Conservation (phyloP, 441 rosid genomes). For the Omphalea diandra region DNA sequence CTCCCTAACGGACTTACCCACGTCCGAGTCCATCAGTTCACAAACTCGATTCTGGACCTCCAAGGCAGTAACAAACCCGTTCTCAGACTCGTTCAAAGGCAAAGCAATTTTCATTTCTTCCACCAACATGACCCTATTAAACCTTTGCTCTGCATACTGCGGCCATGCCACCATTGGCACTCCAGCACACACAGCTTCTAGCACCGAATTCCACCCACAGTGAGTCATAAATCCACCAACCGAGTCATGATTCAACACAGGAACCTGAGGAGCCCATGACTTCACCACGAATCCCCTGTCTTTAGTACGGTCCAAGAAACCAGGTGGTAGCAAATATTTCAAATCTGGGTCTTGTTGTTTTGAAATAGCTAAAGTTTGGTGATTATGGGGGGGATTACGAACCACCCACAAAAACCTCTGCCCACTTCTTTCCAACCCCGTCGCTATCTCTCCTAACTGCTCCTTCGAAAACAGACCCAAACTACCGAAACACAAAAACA, state of each 20-base stretch:
- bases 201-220: constrained; percentile 23
- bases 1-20: constrained; percentile 16
- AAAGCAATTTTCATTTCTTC: constrained; percentile 41
- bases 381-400: neutral
- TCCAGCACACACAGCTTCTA: constrained; percentile 32
- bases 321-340: constrained; percentile 3
- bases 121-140: constrained; percentile 24
- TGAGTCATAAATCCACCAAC: constrained; percentile 31
- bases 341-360: neutral
- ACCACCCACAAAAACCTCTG: constrained; percentile 11
- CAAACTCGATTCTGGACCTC: constrained; percentile 42
- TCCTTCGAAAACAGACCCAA: neutral
- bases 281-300: constrained; percentile 30
- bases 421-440: constrained; percentile 11
- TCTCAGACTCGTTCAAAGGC: constrained; percentile 23
- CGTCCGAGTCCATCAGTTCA: constrained; percentile 39
- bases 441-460: neutral
- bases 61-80: constrained; percentile 29
- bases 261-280: constrained; percentile 36
- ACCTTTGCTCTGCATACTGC: constrained; percentile 31
- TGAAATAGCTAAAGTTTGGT: neutral
- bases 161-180: constrained; percentile 40
- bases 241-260: constrained; percentile 26
- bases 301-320: constrained; percentile 26
- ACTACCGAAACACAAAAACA: neutral